phyloP scores from a whole-genome alignment of 805 yeast genomes.

The Kockiozyma suomiensis region DNA sequence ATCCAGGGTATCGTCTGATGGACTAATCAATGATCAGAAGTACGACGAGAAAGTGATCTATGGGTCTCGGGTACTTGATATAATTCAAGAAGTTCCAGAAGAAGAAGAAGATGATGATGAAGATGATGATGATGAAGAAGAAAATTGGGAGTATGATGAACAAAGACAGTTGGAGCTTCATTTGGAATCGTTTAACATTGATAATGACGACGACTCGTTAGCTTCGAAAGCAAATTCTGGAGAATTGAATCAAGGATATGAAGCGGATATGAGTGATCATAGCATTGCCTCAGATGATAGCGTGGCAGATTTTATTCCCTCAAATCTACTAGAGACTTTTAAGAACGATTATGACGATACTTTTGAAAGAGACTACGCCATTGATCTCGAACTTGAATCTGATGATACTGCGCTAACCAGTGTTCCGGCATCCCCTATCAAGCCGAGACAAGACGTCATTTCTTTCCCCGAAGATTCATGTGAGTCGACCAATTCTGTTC shows the following conservation, averaged over 20 bases:
- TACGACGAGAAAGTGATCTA: background rate
- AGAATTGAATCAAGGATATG: too few relatives aligned
- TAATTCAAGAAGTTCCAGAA: too few relatives aligned
- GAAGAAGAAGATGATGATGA: background rate
- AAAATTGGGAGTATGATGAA: background rate
- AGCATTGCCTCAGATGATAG: background rate
- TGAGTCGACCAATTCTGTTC: background rate
- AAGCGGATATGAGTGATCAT: background rate
- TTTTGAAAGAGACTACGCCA: too few relatives aligned
- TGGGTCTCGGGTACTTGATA: background rate
- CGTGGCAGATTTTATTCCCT: too few relatives aligned
- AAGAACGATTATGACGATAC: too few relatives aligned
- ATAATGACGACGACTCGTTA: too few relatives aligned
- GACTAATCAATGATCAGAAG: background rate
- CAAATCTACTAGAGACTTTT: too few relatives aligned
- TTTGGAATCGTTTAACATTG: too few relatives aligned
- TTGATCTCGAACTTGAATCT: background rate
- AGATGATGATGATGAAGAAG: background rate
- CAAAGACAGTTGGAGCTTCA: too few relatives aligned
- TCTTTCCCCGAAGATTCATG: background rate
- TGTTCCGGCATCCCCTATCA: background rate
- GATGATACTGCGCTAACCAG: background rate
- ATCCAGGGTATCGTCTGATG: background rate
- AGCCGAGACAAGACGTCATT: too few relatives aligned
- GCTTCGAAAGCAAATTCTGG: too few relatives aligned